These are phyloP conservation scores for Ceratopteris richardii DNA, from an alignment of 75 land plant species.

Conservation along the genomic window DNA sequence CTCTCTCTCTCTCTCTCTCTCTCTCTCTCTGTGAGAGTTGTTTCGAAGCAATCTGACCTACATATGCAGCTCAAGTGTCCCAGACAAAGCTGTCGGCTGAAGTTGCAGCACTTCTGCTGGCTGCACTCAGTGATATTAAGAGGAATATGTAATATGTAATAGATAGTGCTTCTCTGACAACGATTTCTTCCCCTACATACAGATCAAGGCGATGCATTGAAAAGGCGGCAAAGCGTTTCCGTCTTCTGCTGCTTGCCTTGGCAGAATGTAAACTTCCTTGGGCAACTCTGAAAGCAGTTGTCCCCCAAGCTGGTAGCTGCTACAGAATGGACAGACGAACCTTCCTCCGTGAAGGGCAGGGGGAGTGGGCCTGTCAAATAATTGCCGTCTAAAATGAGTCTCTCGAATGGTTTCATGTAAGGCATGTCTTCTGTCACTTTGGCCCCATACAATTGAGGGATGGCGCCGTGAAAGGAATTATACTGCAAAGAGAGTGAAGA, in stretches of 20 bases:
- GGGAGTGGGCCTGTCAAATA: slow-evolving; percentile 49
- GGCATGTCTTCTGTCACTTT: slow-evolving; percentile 14
- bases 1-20: no score
- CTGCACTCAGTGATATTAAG: no score
- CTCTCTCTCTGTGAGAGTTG: no score
- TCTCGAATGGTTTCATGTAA: slow-evolving; percentile 23
- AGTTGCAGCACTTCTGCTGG: no score
- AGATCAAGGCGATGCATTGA: not conserved
- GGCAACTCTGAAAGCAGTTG: slow-evolving; percentile 54
- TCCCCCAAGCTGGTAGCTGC: slow-evolving; percentile 40
- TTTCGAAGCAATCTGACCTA: no score
- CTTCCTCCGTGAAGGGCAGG: no score
- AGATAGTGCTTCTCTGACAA: no score
- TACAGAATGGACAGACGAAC: slow-evolving; percentile 20
- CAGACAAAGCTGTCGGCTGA: no score
- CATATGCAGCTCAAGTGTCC: no score
- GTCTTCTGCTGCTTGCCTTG: slow-evolving; percentile 15
- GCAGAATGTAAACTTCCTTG: slow-evolving; percentile 21
- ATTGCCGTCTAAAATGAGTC: slow-evolving; percentile 58
- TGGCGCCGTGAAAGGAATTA: slow-evolving; percentile 45
- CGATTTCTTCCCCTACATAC: no score
- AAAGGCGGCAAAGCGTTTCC: slow-evolving; percentile 22
- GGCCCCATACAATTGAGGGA: slow-evolving; percentile 35
- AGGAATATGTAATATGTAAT: no score
- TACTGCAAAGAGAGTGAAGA: slow-evolving; percentile 43